These are phyloP conservation scores for Erysimum pusillum DNA, from an alignment of 441 rosid genomes.

Conservation along the genomic window DNA sequence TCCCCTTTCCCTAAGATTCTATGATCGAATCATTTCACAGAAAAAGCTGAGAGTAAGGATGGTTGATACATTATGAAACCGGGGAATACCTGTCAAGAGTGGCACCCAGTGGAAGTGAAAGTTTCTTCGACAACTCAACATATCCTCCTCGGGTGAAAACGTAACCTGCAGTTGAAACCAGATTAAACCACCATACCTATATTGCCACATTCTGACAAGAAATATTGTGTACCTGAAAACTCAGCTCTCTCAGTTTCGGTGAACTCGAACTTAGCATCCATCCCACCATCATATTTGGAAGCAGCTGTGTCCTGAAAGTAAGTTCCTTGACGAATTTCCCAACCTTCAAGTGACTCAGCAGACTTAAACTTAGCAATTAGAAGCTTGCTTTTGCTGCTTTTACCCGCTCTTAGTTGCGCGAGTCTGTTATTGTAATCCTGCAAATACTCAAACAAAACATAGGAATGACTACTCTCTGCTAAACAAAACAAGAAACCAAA, in stretches of 20 bases:
- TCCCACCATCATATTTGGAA: slow-evolving; percentile 89
- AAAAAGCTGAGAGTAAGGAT: background rate
- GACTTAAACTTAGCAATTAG: slow-evolving; percentile 81
- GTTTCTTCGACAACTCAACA: slow-evolving; percentile 83
- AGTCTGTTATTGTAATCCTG: slow-evolving; percentile 88
- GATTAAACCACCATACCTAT: slow-evolving; percentile 37
- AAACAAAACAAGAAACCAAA: slow-evolving; percentile 22
- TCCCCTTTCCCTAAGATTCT: background rate
- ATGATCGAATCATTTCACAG: slow-evolving; percentile 16
- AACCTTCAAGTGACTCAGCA: slow-evolving; percentile 70
- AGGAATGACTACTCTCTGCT: background rate
- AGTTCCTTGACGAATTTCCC: slow-evolving; percentile 93
- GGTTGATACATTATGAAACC: slow-evolving; percentile 14
- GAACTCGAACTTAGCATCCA: slow-evolving; percentile 92
- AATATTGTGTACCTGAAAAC: slow-evolving; percentile 69
- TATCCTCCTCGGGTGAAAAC: slow-evolving; percentile 96
- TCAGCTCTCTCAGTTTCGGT: slow-evolving; percentile 84
- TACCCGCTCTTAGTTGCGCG: slow-evolving; percentile 90
- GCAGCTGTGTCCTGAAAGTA: slow-evolving; percentile 87
- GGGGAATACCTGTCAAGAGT: slow-evolving; percentile 85
- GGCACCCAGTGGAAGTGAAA: slow-evolving; percentile 80
- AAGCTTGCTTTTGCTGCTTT: slow-evolving; percentile 98
- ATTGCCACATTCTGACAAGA: background rate
- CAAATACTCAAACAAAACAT: slow-evolving; percentile 30
- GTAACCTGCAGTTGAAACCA: slow-evolving; percentile 62